Evolutionary conservation across 1,284 basidiomycete genomes (phyloP).

Genomic region (Schizophyllum amplum): DNA sequence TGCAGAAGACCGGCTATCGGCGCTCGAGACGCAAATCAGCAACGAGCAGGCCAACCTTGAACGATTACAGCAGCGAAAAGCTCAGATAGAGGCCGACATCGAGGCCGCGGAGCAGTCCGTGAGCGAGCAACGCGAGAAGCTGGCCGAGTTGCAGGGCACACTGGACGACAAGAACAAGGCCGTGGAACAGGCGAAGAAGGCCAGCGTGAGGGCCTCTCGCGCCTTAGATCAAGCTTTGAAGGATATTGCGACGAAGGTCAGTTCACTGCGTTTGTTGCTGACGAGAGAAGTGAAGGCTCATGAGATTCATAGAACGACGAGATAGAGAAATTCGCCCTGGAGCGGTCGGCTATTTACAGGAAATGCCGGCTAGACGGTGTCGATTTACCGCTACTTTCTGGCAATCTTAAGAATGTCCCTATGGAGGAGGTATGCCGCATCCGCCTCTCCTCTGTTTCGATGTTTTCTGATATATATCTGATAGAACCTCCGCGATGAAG

Average conservation of each 20-base stretch:
- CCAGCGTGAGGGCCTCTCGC: constrained; percentile 61
- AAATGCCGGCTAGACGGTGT: constrained; percentile 94
- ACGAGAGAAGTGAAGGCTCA: background rate
- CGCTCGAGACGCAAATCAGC: constrained; percentile 45
- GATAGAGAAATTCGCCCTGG: constrained; percentile 84
- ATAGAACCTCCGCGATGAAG: constrained; percentile 76
- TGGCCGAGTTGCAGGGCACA: constrained; percentile 52
- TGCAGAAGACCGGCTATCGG: constrained; percentile 55
- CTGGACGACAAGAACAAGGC: constrained; percentile 62
- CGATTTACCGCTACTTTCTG: constrained; percentile 69
- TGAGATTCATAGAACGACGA: constrained; percentile 68
- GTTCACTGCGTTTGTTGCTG: constrained; percentile 15
- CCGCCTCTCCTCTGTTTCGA: background rate
- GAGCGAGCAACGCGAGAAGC: constrained; percentile 48
- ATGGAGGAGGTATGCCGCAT: constrained; percentile 77
- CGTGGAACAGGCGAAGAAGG: constrained; percentile 75
- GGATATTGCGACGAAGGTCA: constrained; percentile 76
- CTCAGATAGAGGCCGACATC: constrained; percentile 57
- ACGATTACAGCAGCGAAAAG: constrained; percentile 52
- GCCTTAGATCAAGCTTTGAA: constrained; percentile 82
- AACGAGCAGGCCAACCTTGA: constrained; percentile 52
- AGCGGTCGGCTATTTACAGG: constrained; percentile 83
- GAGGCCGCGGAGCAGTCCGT: constrained; percentile 54
- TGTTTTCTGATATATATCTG: background rate
- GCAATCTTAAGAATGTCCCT: constrained; percentile 80